phyloP scores from a whole-genome alignment of 2,329 filamentous ascomycete species.

The Phyllosticta citriasiana region DNA sequence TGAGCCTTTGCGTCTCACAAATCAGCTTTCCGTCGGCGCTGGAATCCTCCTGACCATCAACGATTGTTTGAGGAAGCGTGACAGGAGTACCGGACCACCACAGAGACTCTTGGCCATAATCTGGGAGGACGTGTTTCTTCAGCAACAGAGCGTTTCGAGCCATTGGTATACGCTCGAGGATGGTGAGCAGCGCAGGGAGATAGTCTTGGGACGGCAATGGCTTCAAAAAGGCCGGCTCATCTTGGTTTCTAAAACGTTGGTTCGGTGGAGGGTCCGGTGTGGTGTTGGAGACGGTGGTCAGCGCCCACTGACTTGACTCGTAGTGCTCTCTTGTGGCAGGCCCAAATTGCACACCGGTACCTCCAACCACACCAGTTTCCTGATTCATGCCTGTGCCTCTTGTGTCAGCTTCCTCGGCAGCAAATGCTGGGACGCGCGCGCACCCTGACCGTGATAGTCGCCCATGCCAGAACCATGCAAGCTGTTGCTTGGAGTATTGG shows the following conservation, averaged over 20 bases:
- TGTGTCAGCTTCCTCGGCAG: conserved; percentile 1
- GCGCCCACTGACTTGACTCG: conserved; percentile 45
- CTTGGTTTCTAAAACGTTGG: conserved; percentile 37
- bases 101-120: conserved; percentile 47
- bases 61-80: conserved; percentile 39
- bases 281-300: conserved; percentile 40
- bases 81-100: conserved; percentile 54
- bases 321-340: conserved; percentile 47
- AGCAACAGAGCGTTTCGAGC: conserved; percentile 46
- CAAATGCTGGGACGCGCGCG: neutral
- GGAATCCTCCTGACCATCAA: conserved; percentile 23
- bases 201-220: conserved; percentile 43
- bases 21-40: conserved; percentile 34
- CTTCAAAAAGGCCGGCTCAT: conserved; percentile 48
- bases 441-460: neutral
- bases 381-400: conserved; percentile 24
- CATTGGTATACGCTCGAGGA: conserved; percentile 51
- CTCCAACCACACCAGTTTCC: conserved; percentile 43
- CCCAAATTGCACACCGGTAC: conserved; percentile 34
- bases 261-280: conserved; percentile 44
- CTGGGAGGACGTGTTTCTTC: conserved; percentile 11
- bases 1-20: conserved; percentile 49
- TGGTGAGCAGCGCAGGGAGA: conserved; percentile 49
- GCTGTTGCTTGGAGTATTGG: conserved; percentile 11
- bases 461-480: conserved; percentile 6